Base-by-base conservation (phyloP, 2,329 filamentous ascomycete genomes). In the Magnaporthiopsis poae region DNA sequence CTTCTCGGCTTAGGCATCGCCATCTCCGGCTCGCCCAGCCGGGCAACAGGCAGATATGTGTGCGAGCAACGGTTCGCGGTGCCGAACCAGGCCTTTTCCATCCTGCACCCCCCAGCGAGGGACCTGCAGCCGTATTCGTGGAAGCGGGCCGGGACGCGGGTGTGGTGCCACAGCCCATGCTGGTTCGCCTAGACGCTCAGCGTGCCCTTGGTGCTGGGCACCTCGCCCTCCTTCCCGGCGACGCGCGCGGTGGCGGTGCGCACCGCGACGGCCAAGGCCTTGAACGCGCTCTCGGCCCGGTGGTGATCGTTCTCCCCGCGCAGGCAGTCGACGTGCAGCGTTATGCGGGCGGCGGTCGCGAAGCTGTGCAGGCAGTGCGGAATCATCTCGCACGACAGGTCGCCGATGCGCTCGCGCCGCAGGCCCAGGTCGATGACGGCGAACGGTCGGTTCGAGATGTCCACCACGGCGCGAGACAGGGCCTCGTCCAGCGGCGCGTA, bases 401-500 rank as follows among this genome's bases (percentile, higher is more conserved):
- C 91, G 67, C 95, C 95, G 73, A 99, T 91, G 84, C 91, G 96
- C 82, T 98, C 95, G 69, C 95, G 87, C 81, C 85, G 88, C 69
- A 97, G 86, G 13, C 91, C 92, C 15, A 98, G 82, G 67, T 96
- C 87, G 66, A 95, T 85, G 25, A 97, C 91, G 70, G 84, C 85
- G 80, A 87, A 97, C 1, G 95, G 94, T 0, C 95, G 89, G 79
- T 96, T 96, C 67, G 91, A 96, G 39, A 99, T 85, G 78, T 99
- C 95, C 73, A 99, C 89, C 35, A 99, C 95, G 25, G 93, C 94
- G 72, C 93, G 89, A 65, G 91, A 96, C 68, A 97, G 87, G 52
- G 94, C 93, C 81, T 98, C 95, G 80, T 99, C 95, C 62, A 99
- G 89, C 2, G 95, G 95, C 5, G 90, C 90, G 77, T 97, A 96